Base-by-base conservation (phyloP, 2,329 filamentous ascomycete genomes). In the Massarina eburnea region DNA sequence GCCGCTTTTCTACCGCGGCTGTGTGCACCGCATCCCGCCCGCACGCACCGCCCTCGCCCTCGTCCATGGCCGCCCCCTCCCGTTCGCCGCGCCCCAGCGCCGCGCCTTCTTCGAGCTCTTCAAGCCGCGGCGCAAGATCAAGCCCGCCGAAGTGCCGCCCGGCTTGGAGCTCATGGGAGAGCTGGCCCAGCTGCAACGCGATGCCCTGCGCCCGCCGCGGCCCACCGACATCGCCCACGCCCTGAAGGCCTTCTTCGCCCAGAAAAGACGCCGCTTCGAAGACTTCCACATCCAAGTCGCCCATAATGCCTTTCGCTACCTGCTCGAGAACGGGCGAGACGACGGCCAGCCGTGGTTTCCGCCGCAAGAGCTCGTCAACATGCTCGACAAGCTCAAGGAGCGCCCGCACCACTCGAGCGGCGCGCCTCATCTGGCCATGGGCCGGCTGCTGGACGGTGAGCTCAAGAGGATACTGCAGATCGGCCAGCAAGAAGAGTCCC, bases 141-240 rank as follows among this genome's bases (percentile, higher is more conserved):
- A 83, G 65, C 76, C 82, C 18, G 76, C 84, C 40, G 78, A 84
- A 57, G 74, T 84, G 49, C 87, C 84, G 59, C 86, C 82, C 0
- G 91, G 90, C 42, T 81, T 91, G 60, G 82, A 83, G 53, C 80
- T 79, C 14, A 81, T 96, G 73, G 80, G 88, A 58, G 80, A 88
- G 47, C 80, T 89, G 66, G 75, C 80, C 41, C 81, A 81, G 55
- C 80, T 82, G 49, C 73, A 85, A 55, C 76, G 80, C 41, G 79
- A 88, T 45, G 78, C 80, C 41, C 75, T 84, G 27, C 81, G 89
- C 26, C 80, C 82, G 8, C 90, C 89, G 14, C 69, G 80, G 0
- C 73, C 76, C 3, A 67, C 76, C n/a, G 81, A 88, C 26, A 73
- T 96, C 2, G 70, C 82, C 0, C 74, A 80, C 27, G 88, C 87